phyloP scores from a whole-genome alignment of 2,329 filamentous ascomycete genomes.

The Sarocladiaceae sp. region DNA sequence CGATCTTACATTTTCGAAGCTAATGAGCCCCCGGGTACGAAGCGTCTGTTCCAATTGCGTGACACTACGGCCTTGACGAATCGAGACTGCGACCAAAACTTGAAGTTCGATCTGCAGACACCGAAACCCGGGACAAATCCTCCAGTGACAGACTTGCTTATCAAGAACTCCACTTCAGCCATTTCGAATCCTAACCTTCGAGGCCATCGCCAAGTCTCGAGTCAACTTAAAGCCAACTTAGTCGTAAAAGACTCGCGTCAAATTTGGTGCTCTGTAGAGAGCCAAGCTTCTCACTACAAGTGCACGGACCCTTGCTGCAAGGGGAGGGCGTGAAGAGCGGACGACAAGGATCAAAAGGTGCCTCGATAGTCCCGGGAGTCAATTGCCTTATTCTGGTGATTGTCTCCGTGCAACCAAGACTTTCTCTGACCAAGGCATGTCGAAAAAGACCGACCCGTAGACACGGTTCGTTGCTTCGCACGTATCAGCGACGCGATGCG shows the following conservation, averaged over 20 bases:
- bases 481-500: not conserved
- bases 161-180: not conserved
- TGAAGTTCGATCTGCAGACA: too few relatives aligned
- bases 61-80: too few relatives aligned
- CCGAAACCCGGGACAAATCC: too few relatives aligned
- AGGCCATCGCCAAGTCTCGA: not conserved
- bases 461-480: not conserved
- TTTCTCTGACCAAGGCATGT: not conserved
- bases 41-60: too few relatives aligned
- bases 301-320: not conserved
- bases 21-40: too few relatives aligned
- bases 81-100: too few relatives aligned
- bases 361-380: constrained; percentile 6
- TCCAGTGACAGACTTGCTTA: too few relatives aligned
- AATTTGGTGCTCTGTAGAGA: not conserved
- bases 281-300: constrained; percentile 6
- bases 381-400: constrained; percentile 6
- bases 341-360: not conserved
- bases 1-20: not conserved
- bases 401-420: constrained; percentile 1
- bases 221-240: too few relatives aligned
- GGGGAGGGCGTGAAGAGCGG: constrained; percentile 1
- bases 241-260: not conserved
- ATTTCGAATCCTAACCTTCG: too few relatives aligned
- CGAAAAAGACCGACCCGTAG: not conserved